Base-by-base conservation (phyloP, 305 asterid species). In the Coffea humblotiana region DNA sequence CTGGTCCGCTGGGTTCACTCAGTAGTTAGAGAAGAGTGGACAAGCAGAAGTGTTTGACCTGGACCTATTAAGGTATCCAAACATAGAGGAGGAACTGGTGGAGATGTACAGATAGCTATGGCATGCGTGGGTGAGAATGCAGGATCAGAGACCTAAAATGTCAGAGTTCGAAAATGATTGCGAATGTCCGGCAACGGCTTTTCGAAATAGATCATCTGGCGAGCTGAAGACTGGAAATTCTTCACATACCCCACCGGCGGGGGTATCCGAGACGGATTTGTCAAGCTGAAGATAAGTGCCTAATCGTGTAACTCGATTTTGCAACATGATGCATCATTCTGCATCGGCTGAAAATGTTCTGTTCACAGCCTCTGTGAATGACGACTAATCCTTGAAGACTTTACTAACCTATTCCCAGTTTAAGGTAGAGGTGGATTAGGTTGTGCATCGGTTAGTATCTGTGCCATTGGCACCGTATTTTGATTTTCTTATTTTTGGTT, bases 11-110 rank as follows among this genome's bases (percentile, higher is more conserved):
- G 98, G 98, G 97, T 94, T 78, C 94, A 93, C 72, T 93, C 97
- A 11, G 97, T 94, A 0, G 98, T 94, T 18, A 84, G 98, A 40
- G 97, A 94, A 79, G 98, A 94, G 82, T 94, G 98, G 98, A 94
- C 98, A 0, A 0, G 98, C 93, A 0, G 98, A 94, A 78, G 98
- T 94, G 64, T 94, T 94, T 23, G 97, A 94, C 21, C 80, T 91
- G 71, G 94, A 94, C 85, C 89, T 94, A 25, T 74, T 94, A 75
- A 91, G 90, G 94, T 85, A 78, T 86, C 93, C 97, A 0, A 88
- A 93, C 56, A 93, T 94, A 2, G 98, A 93, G 81, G 97, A 93
- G 68, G 97, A 91, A 54, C 77, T 94, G 79, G 97, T 94, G 47
- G 97, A 91, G 90, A 79, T 92, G 92, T 78, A 18, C 98, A 91